Evolutionary conservation across 2,329 filamentous ascomycete genomes (phyloP).

Genomic region (Sordariomycetes sp.): DNA sequence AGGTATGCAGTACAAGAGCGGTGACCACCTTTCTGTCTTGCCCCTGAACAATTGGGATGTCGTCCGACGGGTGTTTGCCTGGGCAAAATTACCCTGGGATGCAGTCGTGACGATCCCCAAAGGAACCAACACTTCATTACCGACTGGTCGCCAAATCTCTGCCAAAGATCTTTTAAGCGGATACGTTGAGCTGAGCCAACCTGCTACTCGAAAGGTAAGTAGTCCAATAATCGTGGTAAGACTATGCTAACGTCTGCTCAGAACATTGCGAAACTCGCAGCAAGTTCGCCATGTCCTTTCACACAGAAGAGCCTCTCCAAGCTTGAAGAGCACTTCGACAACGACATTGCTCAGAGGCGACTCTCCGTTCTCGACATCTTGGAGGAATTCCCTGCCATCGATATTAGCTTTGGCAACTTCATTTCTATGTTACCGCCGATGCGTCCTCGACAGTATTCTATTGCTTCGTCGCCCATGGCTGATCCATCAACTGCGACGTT

Average conservation of each 20-base stretch:
- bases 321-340: neutral
- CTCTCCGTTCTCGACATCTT: constrained; percentile 1
- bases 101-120: neutral
- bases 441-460: constrained; percentile 30
- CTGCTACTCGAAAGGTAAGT: neutral
- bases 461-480: constrained; percentile 63
- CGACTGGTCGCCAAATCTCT: neutral
- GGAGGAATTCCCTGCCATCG: neutral
- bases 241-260: neutral
- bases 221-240: too few species aligned
- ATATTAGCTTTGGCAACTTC: neutral
- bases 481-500: constrained; percentile 50
- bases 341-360: neutral
- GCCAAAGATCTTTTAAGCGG: neutral
- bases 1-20: constrained; percentile 14
- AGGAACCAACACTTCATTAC: neutral
- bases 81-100: neutral
- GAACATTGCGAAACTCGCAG: neutral
- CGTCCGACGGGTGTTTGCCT: neutral
- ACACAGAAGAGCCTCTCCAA: neutral
- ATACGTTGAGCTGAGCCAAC: constrained; percentile 1
- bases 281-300: neutral
- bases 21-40: constrained; percentile 1
- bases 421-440: neutral
- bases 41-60: neutral